Evolutionary conservation across 345 rosid genomes (phyloP).

Genomic region (rapeseed (Brassica napus)): Da-Ae NC_063449.1:22347001-22347500

Average conservation of each 20-base stretch:
- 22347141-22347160: background rate
- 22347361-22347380: background rate
- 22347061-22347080: background rate
- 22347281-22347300: background rate
- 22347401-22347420: background rate
- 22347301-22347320: background rate
- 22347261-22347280: background rate
- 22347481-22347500: constrained; percentile 14
- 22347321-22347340: background rate
- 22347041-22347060: background rate
- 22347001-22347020: background rate
- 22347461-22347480: constrained; percentile 13
- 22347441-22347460: constrained; percentile 16
- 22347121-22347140: background rate
- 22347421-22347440: constrained; percentile 5
- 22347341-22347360: background rate
- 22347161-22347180: background rate
- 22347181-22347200: constrained; percentile 2
- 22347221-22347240: background rate
- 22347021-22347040: background rate
- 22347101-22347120: background rate
- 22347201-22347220: background rate
- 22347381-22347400: constrained; percentile 4
- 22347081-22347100: background rate
- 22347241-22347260: background rate